These are phyloP conservation scores for Filosporella fistucella DNA, from an alignment of 495 filamentous ascomycete species.

Conservation along the genomic window DNA sequence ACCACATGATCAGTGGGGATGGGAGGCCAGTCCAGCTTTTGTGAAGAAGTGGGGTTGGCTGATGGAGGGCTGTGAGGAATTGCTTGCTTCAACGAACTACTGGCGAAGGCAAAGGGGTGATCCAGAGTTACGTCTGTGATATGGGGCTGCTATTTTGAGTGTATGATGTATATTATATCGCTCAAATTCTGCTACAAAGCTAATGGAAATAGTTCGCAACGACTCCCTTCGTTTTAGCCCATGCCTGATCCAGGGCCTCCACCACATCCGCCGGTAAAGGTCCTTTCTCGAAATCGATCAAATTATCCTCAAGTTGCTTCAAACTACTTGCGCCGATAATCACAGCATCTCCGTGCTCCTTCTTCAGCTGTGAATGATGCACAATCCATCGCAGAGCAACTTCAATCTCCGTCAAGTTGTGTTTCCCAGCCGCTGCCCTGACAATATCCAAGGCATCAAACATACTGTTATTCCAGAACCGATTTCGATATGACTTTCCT, in stretches of 20 bases:
- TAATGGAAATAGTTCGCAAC: constrained; percentile 11
- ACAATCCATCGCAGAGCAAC: constrained; percentile 43
- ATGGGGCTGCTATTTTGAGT: too few relatives aligned
- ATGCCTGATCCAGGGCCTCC: constrained; percentile 22
- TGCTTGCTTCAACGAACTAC: constrained; percentile 36
- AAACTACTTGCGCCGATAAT: constrained; percentile 50
- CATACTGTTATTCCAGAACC: constrained; percentile 43
- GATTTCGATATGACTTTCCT: constrained; percentile 25
- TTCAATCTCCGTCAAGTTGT: constrained; percentile 37
- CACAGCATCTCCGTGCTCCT: constrained; percentile 41
- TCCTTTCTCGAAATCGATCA: constrained; percentile 51
- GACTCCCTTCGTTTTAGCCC: constrained; percentile 11
- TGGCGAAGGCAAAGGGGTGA: constrained; percentile 29
- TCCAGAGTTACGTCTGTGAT: too few relatives aligned
- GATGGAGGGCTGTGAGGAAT: constrained; percentile 31
- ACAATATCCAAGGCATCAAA: constrained; percentile 35
- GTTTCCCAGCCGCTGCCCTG: constrained; percentile 30
- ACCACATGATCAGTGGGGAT: constrained; percentile 35
- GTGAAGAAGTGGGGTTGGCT: constrained; percentile 37
- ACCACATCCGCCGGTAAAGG: constrained; percentile 50
- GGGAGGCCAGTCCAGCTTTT: constrained; percentile 41
- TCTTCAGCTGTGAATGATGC: constrained; percentile 35
- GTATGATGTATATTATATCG: too few relatives aligned
- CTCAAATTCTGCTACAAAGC: too few relatives aligned
- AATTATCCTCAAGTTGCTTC: constrained; percentile 46